Base-by-base conservation (phyloP, 1,139 yeast species). In the Wickerhamiella infanticola region DNA sequence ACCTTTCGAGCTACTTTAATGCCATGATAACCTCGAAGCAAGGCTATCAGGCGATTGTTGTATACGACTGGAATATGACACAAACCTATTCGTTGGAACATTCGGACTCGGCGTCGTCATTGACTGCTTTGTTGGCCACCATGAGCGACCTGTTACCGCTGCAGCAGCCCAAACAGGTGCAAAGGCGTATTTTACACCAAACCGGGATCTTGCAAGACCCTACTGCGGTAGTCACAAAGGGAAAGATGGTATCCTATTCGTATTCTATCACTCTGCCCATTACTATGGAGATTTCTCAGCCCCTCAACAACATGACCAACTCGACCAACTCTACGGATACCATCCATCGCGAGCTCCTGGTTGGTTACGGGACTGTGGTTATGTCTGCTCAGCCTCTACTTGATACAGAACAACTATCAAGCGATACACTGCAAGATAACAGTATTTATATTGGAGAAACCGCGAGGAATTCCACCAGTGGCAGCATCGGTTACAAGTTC, bases 211-310 rank as follows among this genome's bases (percentile, higher is more conserved):
- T 9, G 11, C 37, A 3, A 9, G 18, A 24, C 35, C 39, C 7
- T 13, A 45, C 23, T n/a, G 41, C 43, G 11, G 33, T 49, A 8
- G 41, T 41, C 38, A 18, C 37, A 45, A 9, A 49, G 41, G 44
- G 52, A 56, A 0, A 52, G 52, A 38, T 53, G 49, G 24, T 46
- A 33, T 51, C 49, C 35, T 44, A 50, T 43, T 42, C 48, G 38
- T 38, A 38, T 40, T 48, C 53, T 0, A 52, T 44, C 24, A 52
- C 45, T n/a, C 35, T 47, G 8, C 50, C 57, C 6, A 45, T 53
- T 13, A 35, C 44, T 1, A 3, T 26, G 18, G 18, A 24, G n/a
- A 13, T 38, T 3, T 23, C 29, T 23, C 29, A 29, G 11, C 9
- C 24, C 5, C 39, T 37, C 13, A 27, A 37, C n/a, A 25, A 37